Base-by-base conservation (phyloP, 2,329 filamentous ascomycete genomes). In the Microdochium bolleyi region DNA sequence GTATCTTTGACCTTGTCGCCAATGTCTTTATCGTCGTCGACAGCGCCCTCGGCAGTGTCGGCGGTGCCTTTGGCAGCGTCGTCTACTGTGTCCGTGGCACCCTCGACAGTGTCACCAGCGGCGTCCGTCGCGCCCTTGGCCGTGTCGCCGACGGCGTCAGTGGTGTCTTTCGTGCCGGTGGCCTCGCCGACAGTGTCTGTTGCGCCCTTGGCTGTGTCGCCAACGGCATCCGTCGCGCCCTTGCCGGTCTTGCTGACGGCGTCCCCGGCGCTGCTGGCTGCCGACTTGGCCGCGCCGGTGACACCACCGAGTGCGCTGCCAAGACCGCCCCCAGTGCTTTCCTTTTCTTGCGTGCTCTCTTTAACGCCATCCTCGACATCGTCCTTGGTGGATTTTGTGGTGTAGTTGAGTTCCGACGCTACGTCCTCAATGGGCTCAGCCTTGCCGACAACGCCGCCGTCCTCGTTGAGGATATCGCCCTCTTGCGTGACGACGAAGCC, bases 401-500 rank as follows among this genome's bases (percentile, higher is more conserved):
- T 67, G 48, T 68, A 67, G 51, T 67, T 62, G 22, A 64, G 55
- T 8, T 64, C 60, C 1, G 63, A 64, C 19, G 58, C 58, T 8
- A 61, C 58, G n/a, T 66, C 64, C 2, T 65, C 64, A 2, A 68
- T 54, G 14, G 64, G 64, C 52, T 66, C 62, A 32, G 66, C 68
- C 51, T 64, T 67, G 50, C 64, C 65, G 32, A 66, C 64, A 7
- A 66, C 53, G 11, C 57, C 56, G 25, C 65, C 65, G 19, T 67
- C 60, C 3, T 64, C 58, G 52, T 67, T 54, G 25, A 68, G 54
- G 7, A 67, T 60, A 32, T 72, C 66, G 5, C 61, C 65, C 51
- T 71, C 65, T 52, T 70, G 67, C 11, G 65, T 65, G 49, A 71
- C 66, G 50, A 72, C 55, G 54, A 60, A 65, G 49, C 62, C 63